Conservation (phyloP, 495 filamentous ascomycete species). For the Elasticomyces elasticus region DNA sequence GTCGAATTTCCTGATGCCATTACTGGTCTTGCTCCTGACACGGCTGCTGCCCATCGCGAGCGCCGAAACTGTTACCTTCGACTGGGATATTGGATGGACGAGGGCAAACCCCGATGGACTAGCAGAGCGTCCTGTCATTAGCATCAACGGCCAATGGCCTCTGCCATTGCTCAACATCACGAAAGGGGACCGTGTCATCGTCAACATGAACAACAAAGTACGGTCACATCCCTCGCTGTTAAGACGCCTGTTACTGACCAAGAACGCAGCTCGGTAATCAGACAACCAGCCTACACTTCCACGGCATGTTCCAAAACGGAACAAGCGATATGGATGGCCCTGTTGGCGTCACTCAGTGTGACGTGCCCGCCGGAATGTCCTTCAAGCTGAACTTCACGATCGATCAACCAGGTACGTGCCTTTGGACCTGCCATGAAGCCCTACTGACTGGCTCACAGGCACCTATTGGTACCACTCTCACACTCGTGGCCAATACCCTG, state of each 20-base stretch:
- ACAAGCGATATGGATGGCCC: slow-evolving; percentile 69
- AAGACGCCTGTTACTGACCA: too few relatives aligned
- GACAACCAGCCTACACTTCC: slow-evolving; percentile 63
- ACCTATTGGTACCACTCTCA: slow-evolving; percentile 84
- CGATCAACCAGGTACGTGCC: too few relatives aligned
- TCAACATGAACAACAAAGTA: slow-evolving; percentile 59
- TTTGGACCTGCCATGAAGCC: too few relatives aligned
- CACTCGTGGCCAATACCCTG: slow-evolving; percentile 56
- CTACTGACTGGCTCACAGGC: too few relatives aligned
- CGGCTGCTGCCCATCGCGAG: slow-evolving; percentile 27
- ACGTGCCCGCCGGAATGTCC: slow-evolving; percentile 50
- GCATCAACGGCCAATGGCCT: slow-evolving; percentile 77
- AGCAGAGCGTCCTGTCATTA: slow-evolving; percentile 57
- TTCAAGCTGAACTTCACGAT: slow-evolving; percentile 74
- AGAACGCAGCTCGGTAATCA: slow-evolving; percentile 49
- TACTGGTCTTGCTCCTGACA: slow-evolving; percentile 29
- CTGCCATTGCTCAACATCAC: slow-evolving; percentile 57
- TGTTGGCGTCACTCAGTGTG: slow-evolving; percentile 57
- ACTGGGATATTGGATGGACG: slow-evolving; percentile 76
- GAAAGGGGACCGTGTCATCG: slow-evolving; percentile 59
- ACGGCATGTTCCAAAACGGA: slow-evolving; percentile 64
- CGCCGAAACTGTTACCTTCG: slow-evolving; percentile 58
- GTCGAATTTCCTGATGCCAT: slow-evolving; percentile 30
- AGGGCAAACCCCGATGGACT: slow-evolving; percentile 69
- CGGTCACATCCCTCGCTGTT: too few relatives aligned